phyloP scores from a whole-genome alignment of 306 rosid genomes.

The Vigna radiata region DNA sequence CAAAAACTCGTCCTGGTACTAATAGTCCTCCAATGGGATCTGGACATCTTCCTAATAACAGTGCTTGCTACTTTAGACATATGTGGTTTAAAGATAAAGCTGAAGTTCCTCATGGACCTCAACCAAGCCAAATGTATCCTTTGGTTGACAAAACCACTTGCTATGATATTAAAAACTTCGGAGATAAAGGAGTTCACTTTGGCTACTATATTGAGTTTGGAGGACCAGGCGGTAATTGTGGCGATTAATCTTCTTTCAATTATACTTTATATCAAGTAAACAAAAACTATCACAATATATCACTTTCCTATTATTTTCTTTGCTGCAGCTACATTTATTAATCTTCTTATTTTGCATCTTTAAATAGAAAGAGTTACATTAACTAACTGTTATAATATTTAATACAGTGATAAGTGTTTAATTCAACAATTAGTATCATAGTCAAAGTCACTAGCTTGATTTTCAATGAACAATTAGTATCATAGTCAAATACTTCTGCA shows the following conservation, averaged over 20 bases:
- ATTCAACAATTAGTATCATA: too few species aligned
- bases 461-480: too few species aligned
- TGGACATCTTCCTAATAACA: background rate
- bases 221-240: slow-evolving; percentile 11
- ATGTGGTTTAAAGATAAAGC: background rate
- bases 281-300: background rate
- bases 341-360: too few species aligned
- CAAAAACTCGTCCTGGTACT: background rate
- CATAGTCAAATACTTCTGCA: too few species aligned
- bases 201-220: background rate
- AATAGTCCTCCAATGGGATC: slow-evolving; percentile 31
- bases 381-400: too few species aligned
- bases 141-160: background rate
- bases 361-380: too few species aligned
- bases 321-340: too few species aligned
- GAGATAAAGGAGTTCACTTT: accelerated
- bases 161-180: background rate
- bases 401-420: too few species aligned
- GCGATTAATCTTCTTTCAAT: background rate
- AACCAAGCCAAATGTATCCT: accelerated
- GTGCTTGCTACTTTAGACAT: slow-evolving; percentile 6
- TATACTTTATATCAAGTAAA: background rate
- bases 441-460: too few species aligned
- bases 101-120: background rate
- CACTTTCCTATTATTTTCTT: too few species aligned